Evolutionary conservation across 768 basidiomycete species (phyloP), one percentile per base, ranked within the genome.

Genomic region (Daedaleopsis sinensis): DNA sequence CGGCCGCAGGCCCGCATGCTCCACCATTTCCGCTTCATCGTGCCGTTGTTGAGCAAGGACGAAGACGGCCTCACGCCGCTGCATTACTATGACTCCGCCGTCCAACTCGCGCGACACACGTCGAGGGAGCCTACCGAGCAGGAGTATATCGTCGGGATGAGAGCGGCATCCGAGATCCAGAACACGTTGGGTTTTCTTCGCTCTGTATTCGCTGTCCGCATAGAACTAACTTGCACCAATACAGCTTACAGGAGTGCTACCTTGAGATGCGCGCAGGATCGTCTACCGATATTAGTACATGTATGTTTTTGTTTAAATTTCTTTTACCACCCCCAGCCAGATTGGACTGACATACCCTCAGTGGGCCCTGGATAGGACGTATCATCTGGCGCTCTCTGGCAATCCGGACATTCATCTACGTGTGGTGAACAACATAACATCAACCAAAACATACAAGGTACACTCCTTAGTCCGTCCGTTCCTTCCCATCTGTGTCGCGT

Each of bases 1-100:
- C 87, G 88, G 65, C 90, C 91, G 2, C 87, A 90, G 71, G 80
- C 81, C 5, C 86, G 90, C 64, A 88, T 93, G 88, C 78, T 89
- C 51, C 86, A 90, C 71, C 90, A 93, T 71, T 90, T 92, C 69
- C 86, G 91, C 46, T 91, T 89, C 74, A 81, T 93, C 38, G 73
- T 83, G 3, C 90, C 90, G 0, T 78, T 93, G 1, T 58, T 85
- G 73, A 44, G 76, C 70, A 74, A 72, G 58, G 85, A 89, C 61
- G 84, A 85, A 32, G 82, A 86, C 48, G 86, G 86, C n/a, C 72
- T 90, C 50, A 84, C 90, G 15, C 78, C 84, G 0, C 71, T 93
- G 57, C 88, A 91, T 71, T 88, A 88, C 67, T 93, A 90, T 68
- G 91, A 93, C 67, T 85, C 89, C 51, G 88, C 84, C 0, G 81